Base-by-base conservation (phyloP, 2,329 filamentous ascomycete species). In the Epichloe aotearoae region DNA sequence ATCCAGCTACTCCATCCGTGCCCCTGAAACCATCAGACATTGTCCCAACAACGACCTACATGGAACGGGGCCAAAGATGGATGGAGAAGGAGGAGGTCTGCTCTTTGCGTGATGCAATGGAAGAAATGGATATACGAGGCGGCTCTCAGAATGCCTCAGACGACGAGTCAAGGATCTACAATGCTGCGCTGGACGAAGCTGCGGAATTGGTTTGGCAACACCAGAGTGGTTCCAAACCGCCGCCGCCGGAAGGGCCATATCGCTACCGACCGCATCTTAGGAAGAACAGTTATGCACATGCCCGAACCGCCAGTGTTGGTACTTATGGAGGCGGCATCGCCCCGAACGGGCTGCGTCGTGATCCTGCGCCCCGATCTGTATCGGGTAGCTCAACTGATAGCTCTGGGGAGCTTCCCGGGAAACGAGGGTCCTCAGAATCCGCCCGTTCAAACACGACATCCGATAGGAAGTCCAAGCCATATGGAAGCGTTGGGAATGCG, bases 161-260 rank as follows among this genome's bases (percentile, higher is more conserved):
- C 30, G 74, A 80, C 2, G 80, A 83, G 19, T 81, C 84, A 52
- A 77, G 77, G 43, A 64, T 90, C 46, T 84, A 86, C 62, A 71
- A 78, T 12, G 83, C 83, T 40, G 86, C 86, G 33, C 80, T 87
- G 54, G 73, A 88, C 53, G 86, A 91, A 64, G 86, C 86, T 11
- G 82, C 84, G 1, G 84, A 90, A 63, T 73, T 91, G 44, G 86
- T 91, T 42, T 89, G 80, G 76, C 80, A 82, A 60, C 86, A 91
- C 62, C 75, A 84, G 61, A 76, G 88, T 56, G 77, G 77, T 7
- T 61, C 59, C 46, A 65, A 47, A 15, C 17, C 73, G 52, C 64
- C 70, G 1, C 70, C 69, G n/a, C 71, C 75, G 54, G 76, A 80
- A 42, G 77, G 80, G 1, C 79, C 83, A 10, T 84, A 81, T 58